Conservation (phyloP, 139 green algal genomes). For the Spirogloea muscicola region DNA sequence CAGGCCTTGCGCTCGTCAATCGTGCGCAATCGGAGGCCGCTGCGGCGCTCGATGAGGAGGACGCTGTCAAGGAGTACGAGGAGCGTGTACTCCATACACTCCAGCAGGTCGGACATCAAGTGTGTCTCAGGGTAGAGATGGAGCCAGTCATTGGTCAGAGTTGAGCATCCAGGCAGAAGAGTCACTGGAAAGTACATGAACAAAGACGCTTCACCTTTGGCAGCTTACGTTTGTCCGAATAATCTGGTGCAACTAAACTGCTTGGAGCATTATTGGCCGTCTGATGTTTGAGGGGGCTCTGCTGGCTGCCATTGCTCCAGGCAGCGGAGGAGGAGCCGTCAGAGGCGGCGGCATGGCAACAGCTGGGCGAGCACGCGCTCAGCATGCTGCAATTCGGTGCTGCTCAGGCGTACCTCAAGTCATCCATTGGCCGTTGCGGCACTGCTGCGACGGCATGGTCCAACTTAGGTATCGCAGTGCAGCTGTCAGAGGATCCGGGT, state of each 20-base stretch:
- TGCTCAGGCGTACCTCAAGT: background rate
- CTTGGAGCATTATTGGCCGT: background rate
- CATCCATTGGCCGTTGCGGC: background rate
- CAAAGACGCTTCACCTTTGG: background rate
- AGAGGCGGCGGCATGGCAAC: background rate
- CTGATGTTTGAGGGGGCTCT: background rate
- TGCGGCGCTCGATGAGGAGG: background rate
- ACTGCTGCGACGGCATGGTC: background rate
- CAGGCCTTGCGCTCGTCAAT: too few species aligned
- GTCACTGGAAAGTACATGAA: background rate
- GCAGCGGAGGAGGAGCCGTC: background rate
- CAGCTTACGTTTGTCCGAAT: background rate
- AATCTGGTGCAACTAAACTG: background rate
- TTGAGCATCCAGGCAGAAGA: background rate
- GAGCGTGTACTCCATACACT: too few species aligned
- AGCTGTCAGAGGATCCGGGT: background rate
- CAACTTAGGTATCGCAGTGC: slow-evolving; percentile 2
- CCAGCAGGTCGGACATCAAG: too few species aligned
- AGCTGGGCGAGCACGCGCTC: background rate
- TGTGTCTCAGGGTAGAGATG: too few species aligned
- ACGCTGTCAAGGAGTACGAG: too few species aligned
- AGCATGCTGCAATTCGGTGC: background rate
- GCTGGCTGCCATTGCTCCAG: background rate
- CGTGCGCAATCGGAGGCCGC: background rate
- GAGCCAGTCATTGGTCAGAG: background rate